Base-by-base conservation (phyloP, 495 filamentous ascomycete species). In the Massariosphaeria phaeospora region DNA sequence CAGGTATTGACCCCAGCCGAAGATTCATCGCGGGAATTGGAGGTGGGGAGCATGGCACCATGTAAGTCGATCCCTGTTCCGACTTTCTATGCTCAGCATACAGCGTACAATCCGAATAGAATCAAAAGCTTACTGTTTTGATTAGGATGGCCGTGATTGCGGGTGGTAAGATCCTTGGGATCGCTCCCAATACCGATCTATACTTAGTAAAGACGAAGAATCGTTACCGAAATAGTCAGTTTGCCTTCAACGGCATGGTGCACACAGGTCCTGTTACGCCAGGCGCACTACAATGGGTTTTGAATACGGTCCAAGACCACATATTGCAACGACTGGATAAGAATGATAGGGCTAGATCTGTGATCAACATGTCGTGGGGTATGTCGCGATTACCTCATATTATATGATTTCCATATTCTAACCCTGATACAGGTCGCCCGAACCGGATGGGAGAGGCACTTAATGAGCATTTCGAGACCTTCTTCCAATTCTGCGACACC, bases 281-380 rank as follows among this genome's bases (percentile, higher is more conserved):
- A 13, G 29, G 23, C 6, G 41, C 41, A 10, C 11, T 44, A 26
- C 9, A 26, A 4, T 4, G 8, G 21, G 10, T 21, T 12, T 25
- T 48, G 12, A 23, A 34, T 10, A 27, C 13, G 5, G 29, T 48
- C n/a, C 44, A 27, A 4, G 25, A 34, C 7, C 18, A 51, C 20
- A 40, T 40, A 20, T 5, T 12, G 47, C 6, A 4, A 7, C 4
- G 47, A 39, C 30, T 25, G 10, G n/a, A 10, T n/a, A 13, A 38
- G 4, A 30, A 51, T 12, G 18, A 33, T 12, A 15, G 8, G 4
- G 38, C 48, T 9, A 52, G 31, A 24, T 52, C 48, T 1, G 38
- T 52, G 2, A 41, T 52, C 38, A 52, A 52, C 26, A 42, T 52
- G 48, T 52, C 48, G 12, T 52, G 35, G 35, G 48, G 48, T 52